Evolutionary conservation across 2,329 filamentous ascomycete genomes (phyloP).

Genomic region (Penicillium brevicompactum): DNA sequence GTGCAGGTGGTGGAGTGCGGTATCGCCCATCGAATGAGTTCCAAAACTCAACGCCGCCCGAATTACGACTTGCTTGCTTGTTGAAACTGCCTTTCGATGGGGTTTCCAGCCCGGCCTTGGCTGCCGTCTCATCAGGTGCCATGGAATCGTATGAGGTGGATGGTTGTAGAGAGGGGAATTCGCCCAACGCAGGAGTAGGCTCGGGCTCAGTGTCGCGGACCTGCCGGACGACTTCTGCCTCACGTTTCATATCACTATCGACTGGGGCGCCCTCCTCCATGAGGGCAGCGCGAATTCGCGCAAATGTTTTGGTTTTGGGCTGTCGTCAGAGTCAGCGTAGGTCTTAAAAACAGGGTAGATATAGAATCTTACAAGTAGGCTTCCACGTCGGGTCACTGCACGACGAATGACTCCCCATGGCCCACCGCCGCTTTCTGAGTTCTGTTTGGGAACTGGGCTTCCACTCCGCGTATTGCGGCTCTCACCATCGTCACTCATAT

Average conservation of each 20-base stretch:
- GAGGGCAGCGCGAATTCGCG: constrained; percentile 85
- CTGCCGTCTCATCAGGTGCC: constrained; percentile 16
- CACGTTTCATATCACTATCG: constrained; percentile 83
- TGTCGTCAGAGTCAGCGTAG: constrained; percentile 37
- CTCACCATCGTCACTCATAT: constrained; percentile 78
- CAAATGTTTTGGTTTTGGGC: constrained; percentile 97
- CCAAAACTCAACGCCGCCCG: constrained; percentile 75
- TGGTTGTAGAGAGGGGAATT: constrained; percentile 56
- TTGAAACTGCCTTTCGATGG: constrained; percentile 72
- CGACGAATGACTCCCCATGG: constrained; percentile 78
- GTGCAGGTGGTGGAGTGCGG: constrained; percentile 66
- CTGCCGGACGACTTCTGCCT: constrained; percentile 94
- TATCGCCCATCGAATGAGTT: constrained; percentile 72
- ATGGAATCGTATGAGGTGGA: constrained; percentile 14
- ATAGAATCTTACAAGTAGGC: constrained; percentile 70
- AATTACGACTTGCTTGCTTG: constrained; percentile 71
- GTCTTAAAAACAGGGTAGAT: neutral
- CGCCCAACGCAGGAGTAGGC: constrained; percentile 39
- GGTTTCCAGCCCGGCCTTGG: constrained; percentile 39
- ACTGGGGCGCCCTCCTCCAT: constrained; percentile 85
- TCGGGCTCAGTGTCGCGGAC: constrained; percentile 84
- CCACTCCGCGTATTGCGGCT: constrained; percentile 37
- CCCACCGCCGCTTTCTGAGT: constrained; percentile 48
- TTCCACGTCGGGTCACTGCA: constrained; percentile 82
- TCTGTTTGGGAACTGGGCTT: constrained; percentile 36